Conservation (phyloP, 495 filamentous ascomycete genomes). For the Neurospora sublineolata region DNA sequence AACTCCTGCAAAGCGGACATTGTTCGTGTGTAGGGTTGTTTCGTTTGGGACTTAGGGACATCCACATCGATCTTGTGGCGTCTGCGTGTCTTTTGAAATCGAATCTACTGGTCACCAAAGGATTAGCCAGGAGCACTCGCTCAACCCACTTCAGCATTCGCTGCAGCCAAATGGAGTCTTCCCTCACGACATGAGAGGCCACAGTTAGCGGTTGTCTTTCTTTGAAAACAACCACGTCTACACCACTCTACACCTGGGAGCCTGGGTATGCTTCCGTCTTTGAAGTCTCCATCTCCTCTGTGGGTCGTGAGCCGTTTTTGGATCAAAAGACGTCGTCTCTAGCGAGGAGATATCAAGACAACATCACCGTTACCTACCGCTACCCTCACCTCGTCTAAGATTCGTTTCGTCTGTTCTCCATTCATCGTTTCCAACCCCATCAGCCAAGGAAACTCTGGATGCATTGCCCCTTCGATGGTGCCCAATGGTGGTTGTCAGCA, state of each 20-base stretch:
- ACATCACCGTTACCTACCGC: background rate
- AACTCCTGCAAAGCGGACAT: background rate
- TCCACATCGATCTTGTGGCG: background rate
- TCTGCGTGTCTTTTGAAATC: background rate
- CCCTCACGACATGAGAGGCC: background rate
- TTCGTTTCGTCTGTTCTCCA: background rate
- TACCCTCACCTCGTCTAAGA: background rate
- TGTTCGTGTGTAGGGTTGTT: background rate
- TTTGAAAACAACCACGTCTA: background rate
- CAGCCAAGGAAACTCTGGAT: background rate
- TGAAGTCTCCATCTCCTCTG: background rate
- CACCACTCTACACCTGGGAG: background rate
- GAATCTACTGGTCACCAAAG: background rate
- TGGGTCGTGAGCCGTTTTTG: background rate
- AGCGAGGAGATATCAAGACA: background rate
- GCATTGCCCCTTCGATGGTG: background rate
- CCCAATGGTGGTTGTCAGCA: background rate
- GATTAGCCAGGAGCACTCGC: background rate
- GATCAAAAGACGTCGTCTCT: background rate
- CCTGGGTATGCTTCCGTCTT: background rate
- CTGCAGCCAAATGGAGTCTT: background rate
- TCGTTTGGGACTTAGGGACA: background rate
- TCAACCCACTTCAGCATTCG: background rate
- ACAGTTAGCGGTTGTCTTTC: background rate
- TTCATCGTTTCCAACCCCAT: background rate